Evolutionary conservation across 139 green algal genomes (phyloP).

Genomic region (Coelastrella sp.): DNA sequence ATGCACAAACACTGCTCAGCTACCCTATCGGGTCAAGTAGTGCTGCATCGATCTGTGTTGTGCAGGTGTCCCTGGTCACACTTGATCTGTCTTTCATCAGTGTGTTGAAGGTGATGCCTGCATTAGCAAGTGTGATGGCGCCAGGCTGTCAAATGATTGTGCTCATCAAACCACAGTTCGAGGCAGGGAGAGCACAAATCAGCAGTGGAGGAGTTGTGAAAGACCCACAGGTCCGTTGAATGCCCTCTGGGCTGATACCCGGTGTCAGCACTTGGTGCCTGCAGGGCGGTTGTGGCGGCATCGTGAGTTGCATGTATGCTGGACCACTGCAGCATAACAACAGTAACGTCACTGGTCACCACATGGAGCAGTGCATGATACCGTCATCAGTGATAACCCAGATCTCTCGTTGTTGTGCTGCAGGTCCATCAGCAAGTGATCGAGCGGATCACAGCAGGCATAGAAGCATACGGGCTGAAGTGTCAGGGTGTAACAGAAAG

Average conservation of each 20-base stretch:
- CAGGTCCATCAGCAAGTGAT: slow-evolving; percentile 77
- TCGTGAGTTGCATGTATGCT: no score
- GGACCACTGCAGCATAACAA: no score
- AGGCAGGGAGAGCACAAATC: slow-evolving; percentile 88
- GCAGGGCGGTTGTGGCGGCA: no score
- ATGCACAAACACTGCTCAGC: no score
- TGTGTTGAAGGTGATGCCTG: slow-evolving; percentile 84
- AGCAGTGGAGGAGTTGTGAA: slow-evolving; percentile 85
- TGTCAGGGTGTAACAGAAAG: slow-evolving; percentile 73
- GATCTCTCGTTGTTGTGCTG: neutral
- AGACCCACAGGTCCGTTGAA: slow-evolving; percentile 62
- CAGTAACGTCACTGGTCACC: no score
- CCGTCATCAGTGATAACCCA: no score
- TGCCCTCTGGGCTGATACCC: no score
- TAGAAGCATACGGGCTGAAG: slow-evolving; percentile 72
- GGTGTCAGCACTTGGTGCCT: no score
- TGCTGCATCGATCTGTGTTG: neutral
- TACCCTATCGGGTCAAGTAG: no score
- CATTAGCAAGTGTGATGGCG: slow-evolving; percentile 34
- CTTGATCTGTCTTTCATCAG: slow-evolving; percentile 99
- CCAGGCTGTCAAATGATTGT: slow-evolving; percentile 75
- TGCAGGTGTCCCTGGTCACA: slow-evolving; percentile 86
- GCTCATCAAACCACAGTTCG: slow-evolving; percentile 99
- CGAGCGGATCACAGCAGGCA: slow-evolving; percentile 61
- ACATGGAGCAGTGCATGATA: no score